phyloP scores from a whole-genome alignment of 306 rosid genomes.

The Cercis canadensis region DNA sequence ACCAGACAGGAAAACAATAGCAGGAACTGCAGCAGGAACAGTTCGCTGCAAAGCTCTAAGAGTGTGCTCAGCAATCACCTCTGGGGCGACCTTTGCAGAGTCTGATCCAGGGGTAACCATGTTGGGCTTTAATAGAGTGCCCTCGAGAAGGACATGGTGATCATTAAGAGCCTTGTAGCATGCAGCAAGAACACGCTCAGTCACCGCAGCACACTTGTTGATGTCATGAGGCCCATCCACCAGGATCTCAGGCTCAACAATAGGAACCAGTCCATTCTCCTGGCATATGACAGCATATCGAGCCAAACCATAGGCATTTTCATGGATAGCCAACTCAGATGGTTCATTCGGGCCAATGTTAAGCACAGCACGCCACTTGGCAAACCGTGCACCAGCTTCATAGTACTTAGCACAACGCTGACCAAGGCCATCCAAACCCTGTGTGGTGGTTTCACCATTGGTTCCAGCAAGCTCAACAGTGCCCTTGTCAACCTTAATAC shows the following conservation, averaged over 20 bases:
- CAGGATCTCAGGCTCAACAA: slow-evolving; percentile 83
- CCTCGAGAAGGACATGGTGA: slow-evolving; percentile 80
- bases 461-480: slow-evolving; percentile 74
- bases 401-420: slow-evolving; percentile 73
- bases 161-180: slow-evolving; percentile 86
- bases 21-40: slow-evolving; percentile 72
- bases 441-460: slow-evolving; percentile 78
- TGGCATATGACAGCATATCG: slow-evolving; percentile 78
- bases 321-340: slow-evolving; percentile 69
- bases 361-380: slow-evolving; percentile 88
- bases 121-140: slow-evolving; percentile 82
- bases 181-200: slow-evolving; percentile 83
- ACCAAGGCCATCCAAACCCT: slow-evolving; percentile 75
- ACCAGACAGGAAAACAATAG: slow-evolving; percentile 76
- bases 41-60: slow-evolving; percentile 71
- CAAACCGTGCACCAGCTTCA: slow-evolving; percentile 82
- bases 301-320: slow-evolving; percentile 80
- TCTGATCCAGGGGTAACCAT: slow-evolving; percentile 88
- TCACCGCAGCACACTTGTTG: slow-evolving; percentile 66
- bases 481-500: slow-evolving; percentile 84
- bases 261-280: slow-evolving; percentile 82
- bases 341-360: slow-evolving; percentile 78
- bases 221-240: slow-evolving; percentile 80
- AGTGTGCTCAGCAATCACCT: slow-evolving; percentile 68
- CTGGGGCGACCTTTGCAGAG: slow-evolving; percentile 61